These are phyloP conservation scores for Ganoderma multipileum DNA, from an alignment of 1,284 basidiomycete species.

Conservation along the genomic window DNA sequence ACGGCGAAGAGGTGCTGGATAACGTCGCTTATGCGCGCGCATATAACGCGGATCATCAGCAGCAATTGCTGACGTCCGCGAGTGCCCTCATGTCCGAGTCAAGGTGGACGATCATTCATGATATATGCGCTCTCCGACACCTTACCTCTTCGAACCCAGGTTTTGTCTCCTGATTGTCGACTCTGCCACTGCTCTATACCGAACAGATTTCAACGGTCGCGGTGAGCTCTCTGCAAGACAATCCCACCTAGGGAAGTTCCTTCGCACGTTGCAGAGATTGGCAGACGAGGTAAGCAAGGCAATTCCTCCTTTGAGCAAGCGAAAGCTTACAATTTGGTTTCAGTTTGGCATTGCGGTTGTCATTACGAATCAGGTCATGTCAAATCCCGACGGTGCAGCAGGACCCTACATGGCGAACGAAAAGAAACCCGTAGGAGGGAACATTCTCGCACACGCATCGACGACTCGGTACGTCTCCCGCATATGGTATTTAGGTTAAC, in stretches of 20 bases:
- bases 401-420: slow-evolving; percentile 89
- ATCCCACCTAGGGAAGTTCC: slow-evolving; percentile 96
- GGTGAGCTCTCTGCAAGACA: slow-evolving; percentile 97
- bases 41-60: slow-evolving; percentile 99
- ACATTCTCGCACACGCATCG: slow-evolving; percentile 96
- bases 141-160: slow-evolving; percentile 49
- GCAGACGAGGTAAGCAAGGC: slow-evolving; percentile 87
- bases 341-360: slow-evolving; percentile 98
- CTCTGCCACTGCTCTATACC: slow-evolving; percentile 95
- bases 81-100: slow-evolving; percentile 98
- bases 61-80: slow-evolving; percentile 88
- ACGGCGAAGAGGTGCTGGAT: slow-evolving; percentile 97
- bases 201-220: slow-evolving; percentile 95
- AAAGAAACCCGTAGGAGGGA: slow-evolving; percentile 98
- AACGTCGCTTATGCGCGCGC: slow-evolving; percentile 99
- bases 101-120: slow-evolving; percentile 60
- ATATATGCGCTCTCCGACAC: slow-evolving; percentile 28
- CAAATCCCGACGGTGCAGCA: slow-evolving; percentile 93
- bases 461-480: slow-evolving; percentile 75
- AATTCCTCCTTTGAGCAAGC: not conserved
- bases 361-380: slow-evolving; percentile 98
- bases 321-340: slow-evolving; percentile 11
- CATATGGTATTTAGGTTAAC: not conserved
- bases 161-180: slow-evolving; percentile 98
- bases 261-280: slow-evolving; percentile 90